Base-by-base conservation (phyloP, 768 basidiomycete species). In the Kwoniella dejecticola region DNA sequence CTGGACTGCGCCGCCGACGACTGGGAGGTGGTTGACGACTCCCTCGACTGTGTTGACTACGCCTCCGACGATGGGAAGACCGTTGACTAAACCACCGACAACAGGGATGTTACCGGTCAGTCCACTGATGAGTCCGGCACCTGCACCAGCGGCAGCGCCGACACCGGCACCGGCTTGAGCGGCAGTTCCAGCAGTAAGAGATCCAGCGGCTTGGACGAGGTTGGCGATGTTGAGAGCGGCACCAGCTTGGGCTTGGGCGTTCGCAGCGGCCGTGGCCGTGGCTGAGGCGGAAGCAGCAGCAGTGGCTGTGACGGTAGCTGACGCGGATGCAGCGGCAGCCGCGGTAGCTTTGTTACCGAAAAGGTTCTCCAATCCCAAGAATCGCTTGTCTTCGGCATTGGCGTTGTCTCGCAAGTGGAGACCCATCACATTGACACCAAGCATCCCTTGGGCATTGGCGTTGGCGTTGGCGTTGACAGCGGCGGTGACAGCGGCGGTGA, bases 291-390 rank as follows among this genome's bases (percentile, higher is more conserved):
- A 31, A 2, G 30, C 36, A 23, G 52, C 21, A 53, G 52, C 52
- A 53, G 21, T 29, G 24, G 19, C 52, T 2, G 52, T 27, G 13
- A 19, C 17, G 5, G 41, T 19, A 23, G 53, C 42, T 19, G 55
- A 45, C 19, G 41, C 42, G 10, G 55, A 30, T n/a, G 47, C 26
- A 29, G 57, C 24, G 13, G 42, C 45, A 27, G 55, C 27, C 12
- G 27, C 21, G 19, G 27, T 29, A 17, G 30, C 26, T 7, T 47
- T 15, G 46, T 46, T 30, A 27, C 58, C 58, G 42, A 60, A 52
- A 27, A 60, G 41, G 50, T 60, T 60, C 30, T 60, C 58, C 10
- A 60, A 42, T n/a, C 58, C 58, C 8, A 60, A 29, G 42, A 60
- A 60, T 46, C 58, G n/a, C 31, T 52, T 52, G 21, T 26, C 57